These are phyloP conservation scores for Botryosphaeria dothidea DNA, from an alignment of 2,329 filamentous ascomycete genomes.

Conservation along the genomic window DNA sequence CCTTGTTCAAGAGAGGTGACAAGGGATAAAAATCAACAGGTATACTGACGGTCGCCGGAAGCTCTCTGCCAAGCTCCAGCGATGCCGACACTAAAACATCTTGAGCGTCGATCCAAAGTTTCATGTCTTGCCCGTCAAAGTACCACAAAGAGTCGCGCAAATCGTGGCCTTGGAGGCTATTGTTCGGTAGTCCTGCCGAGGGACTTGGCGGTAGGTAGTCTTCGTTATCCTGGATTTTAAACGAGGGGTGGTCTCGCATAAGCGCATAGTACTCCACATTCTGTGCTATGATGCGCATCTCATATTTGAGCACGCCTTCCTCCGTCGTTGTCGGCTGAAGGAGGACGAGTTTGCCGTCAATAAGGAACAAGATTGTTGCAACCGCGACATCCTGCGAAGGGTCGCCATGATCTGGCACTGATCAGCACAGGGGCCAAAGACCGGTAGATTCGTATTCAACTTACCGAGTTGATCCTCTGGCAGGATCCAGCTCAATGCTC, in stretches of 20 bases:
- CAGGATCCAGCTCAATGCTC: conserved; percentile 92
- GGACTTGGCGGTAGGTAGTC: conserved; percentile 49
- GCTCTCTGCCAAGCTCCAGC: conserved; percentile 64
- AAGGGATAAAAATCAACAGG: conserved; percentile 94
- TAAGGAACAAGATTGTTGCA: conserved; percentile 91
- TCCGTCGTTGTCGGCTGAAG: conserved; percentile 84
- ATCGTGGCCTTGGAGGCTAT: conserved; percentile 50
- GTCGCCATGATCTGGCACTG: conserved; percentile 69
- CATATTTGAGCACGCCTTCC: conserved; percentile 86
- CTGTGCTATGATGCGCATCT: conserved; percentile 95
- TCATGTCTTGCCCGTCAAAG: conserved; percentile 84
- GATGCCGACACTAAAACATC: conserved; percentile 75
- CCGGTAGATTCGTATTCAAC: conserved; percentile 27
- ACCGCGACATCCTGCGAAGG: conserved; percentile 93
- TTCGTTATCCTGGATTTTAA: conserved; percentile 49
- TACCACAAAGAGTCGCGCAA: conserved; percentile 90
- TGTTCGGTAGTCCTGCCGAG: conserved; percentile 41
- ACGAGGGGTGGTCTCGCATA: conserved; percentile 77
- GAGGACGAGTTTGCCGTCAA: conserved; percentile 93
- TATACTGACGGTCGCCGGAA: conserved; percentile 74
- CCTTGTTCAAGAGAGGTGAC: conserved; percentile 83
- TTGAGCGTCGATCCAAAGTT: conserved; percentile 85
- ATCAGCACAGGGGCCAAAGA: conserved; percentile 24
- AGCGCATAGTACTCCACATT: conserved; percentile 94
- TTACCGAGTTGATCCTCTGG: conserved; percentile 81